A percentile compares a stretch with the other conserved stretches of the same genome.
These are phyloP conservation scores for Taphrina communis DNA, from an alignment of 1,139 yeast species.

Conservation along the genomic window DNA sequence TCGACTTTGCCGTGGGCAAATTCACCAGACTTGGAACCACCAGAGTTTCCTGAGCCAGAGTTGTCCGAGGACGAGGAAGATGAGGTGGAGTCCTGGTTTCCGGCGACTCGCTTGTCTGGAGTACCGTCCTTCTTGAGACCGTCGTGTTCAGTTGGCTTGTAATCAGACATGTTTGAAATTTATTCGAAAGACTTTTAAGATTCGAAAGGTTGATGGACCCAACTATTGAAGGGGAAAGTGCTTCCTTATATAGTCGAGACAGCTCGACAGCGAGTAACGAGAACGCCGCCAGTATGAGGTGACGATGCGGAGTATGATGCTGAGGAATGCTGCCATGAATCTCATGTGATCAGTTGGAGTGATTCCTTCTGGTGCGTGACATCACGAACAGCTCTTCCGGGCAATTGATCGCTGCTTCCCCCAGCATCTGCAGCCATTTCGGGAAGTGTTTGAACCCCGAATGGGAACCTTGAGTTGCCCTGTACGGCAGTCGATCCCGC, in stretches of 20 bases:
- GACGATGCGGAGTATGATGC: too few relatives aligned
- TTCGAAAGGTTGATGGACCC: neutral
- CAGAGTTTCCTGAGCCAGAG: slow-evolving; percentile 16
- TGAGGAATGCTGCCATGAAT: neutral
- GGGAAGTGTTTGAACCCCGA: too few relatives aligned
- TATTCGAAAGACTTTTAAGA: neutral
- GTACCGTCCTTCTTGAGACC: slow-evolving; percentile 41
- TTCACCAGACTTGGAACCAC: slow-evolving; percentile 39
- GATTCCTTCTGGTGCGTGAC: neutral
- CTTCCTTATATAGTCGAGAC: neutral
- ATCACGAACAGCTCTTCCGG: slow-evolving; percentile 5
- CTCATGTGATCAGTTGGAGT: neutral
- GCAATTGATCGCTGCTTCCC: slow-evolving; percentile 5
- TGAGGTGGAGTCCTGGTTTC: slow-evolving; percentile 26
- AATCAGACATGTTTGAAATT: slow-evolving; percentile 36
- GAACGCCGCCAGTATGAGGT: too few relatives aligned
- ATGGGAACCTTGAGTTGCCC: too few relatives aligned
- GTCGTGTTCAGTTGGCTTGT: slow-evolving; percentile 42
- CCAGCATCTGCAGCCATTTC: neutral
- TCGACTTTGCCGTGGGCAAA: slow-evolving; percentile 38
- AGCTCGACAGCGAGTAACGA: too few relatives aligned
- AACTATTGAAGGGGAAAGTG: neutral
- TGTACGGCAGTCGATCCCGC: neutral
- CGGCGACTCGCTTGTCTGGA: slow-evolving; percentile 42
- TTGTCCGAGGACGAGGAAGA: slow-evolving; percentile 14